These are phyloP conservation scores for Penicillium olsonii DNA, from an alignment of 2,329 filamentous ascomycete genomes.

Conservation along the genomic window DNA sequence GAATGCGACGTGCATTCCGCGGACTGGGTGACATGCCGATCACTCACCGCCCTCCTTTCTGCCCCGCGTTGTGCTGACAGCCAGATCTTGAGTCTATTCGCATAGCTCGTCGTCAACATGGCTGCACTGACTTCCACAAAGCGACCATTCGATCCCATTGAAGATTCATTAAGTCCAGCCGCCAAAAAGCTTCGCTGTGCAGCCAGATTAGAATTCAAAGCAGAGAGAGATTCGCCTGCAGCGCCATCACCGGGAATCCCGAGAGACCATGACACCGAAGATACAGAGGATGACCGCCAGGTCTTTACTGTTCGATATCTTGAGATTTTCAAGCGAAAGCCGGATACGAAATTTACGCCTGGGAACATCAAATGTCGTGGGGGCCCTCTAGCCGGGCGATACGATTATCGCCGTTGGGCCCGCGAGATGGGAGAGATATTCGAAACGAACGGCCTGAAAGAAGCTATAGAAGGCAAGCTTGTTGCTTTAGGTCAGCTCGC, in stretches of 20 bases:
- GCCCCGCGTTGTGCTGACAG: not conserved
- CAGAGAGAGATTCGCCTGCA: not conserved
- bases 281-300: not conserved
- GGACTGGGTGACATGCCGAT: not conserved
- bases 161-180: not conserved
- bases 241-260: not conserved
- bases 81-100: not conserved
- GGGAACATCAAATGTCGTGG: not conserved
- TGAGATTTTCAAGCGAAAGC: not conserved
- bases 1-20: not conserved
- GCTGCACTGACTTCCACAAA: not conserved
- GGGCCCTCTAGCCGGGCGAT: not conserved
- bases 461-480: not conserved
- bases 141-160: not conserved
- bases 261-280: not conserved
- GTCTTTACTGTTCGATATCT: not conserved
- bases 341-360: too few relatives aligned
- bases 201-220: not conserved
- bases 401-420: not conserved
- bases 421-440: not conserved
- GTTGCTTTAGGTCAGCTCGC: not conserved
- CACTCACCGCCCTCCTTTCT: not conserved
- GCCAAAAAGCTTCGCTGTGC: not conserved
- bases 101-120: not conserved
- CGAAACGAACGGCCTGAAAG: not conserved